A percentile compares a stretch with the other conserved stretches of the same genome.
These are phyloP conservation scores for Selaginella moellendorffii DNA, from an alignment of 75 land plant species.

Conservation along the genomic window DNA sequence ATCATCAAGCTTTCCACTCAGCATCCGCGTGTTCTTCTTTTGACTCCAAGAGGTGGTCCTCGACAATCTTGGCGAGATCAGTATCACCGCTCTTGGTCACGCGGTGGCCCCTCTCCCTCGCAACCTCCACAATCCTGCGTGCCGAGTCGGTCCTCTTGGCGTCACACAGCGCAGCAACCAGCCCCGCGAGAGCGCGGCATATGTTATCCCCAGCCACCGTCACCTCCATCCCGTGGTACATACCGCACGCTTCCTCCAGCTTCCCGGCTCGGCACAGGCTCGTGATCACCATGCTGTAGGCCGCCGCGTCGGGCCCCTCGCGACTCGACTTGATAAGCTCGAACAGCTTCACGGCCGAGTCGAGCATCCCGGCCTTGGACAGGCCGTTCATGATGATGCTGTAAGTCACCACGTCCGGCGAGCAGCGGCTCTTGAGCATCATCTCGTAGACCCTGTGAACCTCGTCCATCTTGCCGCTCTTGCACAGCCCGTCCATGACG, in stretches of 20 bases:
- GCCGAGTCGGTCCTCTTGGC: not conserved
- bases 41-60: no score
- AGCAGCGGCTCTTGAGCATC: conserved; percentile 16
- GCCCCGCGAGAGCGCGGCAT: not conserved
- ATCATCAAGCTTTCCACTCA: no score
- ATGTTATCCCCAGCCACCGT: not conserved
- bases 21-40: no score
- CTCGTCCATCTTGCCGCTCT: conserved; percentile 12
- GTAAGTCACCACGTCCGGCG: conserved; percentile 17
- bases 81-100: not conserved
- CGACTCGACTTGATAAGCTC: not conserved
- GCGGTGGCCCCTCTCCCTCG: not conserved
- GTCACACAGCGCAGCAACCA: not conserved
- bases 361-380: conserved; percentile 2
- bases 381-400: conserved; percentile 12
- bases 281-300: not conserved
- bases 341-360: not conserved
- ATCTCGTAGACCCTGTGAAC: conserved; percentile 11
- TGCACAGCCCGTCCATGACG: conserved; percentile 26
- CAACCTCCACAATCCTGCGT: not conserved
- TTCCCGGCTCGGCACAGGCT: not conserved
- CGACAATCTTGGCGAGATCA: not conserved
- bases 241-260: not conserved
- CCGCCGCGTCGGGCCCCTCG: not conserved
- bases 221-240: not conserved